These are phyloP conservation scores for Nakataea oryzae DNA, from an alignment of 2,329 filamentous ascomycete genomes.

Conservation along the genomic window DNA sequence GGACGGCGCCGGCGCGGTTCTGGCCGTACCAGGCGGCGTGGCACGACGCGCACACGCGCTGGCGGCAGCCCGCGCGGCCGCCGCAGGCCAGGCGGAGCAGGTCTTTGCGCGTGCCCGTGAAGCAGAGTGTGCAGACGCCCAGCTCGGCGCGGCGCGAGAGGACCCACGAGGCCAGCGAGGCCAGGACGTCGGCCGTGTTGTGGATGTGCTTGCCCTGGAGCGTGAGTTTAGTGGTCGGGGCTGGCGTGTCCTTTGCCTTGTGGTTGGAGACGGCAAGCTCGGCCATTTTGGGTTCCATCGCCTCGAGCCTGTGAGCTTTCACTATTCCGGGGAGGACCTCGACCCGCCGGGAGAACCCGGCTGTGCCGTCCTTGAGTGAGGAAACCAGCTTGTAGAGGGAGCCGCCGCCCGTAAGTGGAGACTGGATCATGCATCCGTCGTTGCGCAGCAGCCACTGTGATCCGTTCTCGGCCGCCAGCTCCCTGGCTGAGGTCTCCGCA, in stretches of 20 bases:
- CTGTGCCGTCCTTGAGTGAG: constrained; percentile 15
- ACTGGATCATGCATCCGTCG: constrained; percentile 19
- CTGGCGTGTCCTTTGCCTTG: not conserved
- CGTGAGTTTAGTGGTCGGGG: constrained; percentile 13
- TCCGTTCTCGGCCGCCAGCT: constrained; percentile 29
- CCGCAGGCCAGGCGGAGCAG: constrained; percentile 28
- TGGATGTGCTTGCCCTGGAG: constrained; percentile 25
- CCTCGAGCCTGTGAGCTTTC: not conserved
- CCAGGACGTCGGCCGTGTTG: constrained; percentile 24
- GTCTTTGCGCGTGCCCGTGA: constrained; percentile 22
- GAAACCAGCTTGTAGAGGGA: constrained; percentile 28
- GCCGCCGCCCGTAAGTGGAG: constrained; percentile 25
- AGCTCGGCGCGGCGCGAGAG: constrained; percentile 19
- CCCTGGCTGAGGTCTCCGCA: constrained; percentile 23
- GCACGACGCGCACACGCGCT: constrained; percentile 31
- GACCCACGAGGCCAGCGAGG: constrained; percentile 25
- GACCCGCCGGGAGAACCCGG: constrained; percentile 19
- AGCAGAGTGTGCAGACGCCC: constrained; percentile 31
- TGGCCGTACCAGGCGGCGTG: constrained; percentile 32
- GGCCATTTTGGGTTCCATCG: not conserved
- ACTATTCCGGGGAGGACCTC: constrained; percentile 1
- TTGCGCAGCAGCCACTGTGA: constrained; percentile 32
- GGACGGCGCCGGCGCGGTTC: constrained; percentile 28
- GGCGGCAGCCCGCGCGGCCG: constrained; percentile 30
- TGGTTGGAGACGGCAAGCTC: not conserved